These are phyloP conservation scores for Tulasnella calospora DNA, from an alignment of 768 basidiomycete genomes.

Conservation along the genomic window DNA sequence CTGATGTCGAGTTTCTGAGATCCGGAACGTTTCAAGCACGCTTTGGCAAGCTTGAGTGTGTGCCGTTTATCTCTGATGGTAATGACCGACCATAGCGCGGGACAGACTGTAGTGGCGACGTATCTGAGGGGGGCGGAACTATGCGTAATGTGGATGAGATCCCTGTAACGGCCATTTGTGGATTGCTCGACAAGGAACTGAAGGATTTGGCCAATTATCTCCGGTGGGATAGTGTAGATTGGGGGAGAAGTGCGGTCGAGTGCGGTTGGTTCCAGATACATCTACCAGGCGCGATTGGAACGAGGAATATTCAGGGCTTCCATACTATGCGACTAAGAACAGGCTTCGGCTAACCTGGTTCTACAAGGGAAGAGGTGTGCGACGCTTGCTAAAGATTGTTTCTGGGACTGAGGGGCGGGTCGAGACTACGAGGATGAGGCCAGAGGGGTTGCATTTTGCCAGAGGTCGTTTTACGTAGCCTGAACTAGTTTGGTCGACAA, in stretches of 20 bases:
- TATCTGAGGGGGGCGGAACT: not conserved
- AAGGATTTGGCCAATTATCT: not conserved
- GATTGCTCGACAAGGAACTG: not conserved
- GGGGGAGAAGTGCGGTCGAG: not conserved
- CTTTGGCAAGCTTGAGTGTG: not conserved
- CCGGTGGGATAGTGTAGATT: not conserved
- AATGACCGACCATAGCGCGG: not conserved
- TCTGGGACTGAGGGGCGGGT: no score
- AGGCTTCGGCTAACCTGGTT: no score
- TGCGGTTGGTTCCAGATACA: not conserved
- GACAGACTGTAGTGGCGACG: not conserved
- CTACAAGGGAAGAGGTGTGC: no score
- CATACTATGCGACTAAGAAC: no score
- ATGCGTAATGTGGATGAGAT: conserved; percentile 1
- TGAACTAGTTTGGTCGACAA: not conserved
- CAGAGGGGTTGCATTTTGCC: no score
- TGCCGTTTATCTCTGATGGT: not conserved
- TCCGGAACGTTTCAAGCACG: not conserved
- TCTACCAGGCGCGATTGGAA: not conserved
- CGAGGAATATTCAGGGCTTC: no score
- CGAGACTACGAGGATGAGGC: no score
- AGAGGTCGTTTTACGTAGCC: no score
- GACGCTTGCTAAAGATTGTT: no score
- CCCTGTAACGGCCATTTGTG: not conserved
- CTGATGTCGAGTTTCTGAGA: not conserved